A percentile compares a stretch with the other conserved stretches of the same genome.
Evolutionary conservation across 1,139 yeast species (phyloP).

Genomic region (Suhomyces bokatorum): DNA sequence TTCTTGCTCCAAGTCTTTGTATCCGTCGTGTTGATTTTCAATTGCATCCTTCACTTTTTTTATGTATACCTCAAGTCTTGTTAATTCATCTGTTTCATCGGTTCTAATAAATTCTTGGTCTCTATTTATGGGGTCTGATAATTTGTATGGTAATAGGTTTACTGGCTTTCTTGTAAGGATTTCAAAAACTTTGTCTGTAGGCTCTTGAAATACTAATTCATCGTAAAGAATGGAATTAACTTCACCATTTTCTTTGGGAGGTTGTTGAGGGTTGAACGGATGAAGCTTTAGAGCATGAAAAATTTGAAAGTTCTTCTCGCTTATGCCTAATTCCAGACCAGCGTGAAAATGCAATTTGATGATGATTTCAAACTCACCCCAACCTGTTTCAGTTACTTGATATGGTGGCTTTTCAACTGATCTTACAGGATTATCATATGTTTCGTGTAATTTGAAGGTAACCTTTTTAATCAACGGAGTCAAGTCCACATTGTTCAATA

Average conservation of each 20-base stretch:
- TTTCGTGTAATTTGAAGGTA: conserved; percentile 91
- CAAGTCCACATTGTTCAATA: conserved; percentile 71
- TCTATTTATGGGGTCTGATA: conserved; percentile 42
- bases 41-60: conserved; percentile 61
- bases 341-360: conserved; percentile 82
- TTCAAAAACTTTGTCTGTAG: conserved; percentile 86
- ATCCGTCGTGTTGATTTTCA: conserved; percentile 51
- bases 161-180: conserved; percentile 74
- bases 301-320: conserved; percentile 82
- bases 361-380: conserved; percentile 98
- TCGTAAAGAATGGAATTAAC: conserved; percentile 77
- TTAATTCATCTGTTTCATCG: conserved; percentile 76
- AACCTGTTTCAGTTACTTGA: conserved; percentile 95
- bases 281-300: conserved; percentile 90
- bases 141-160: conserved; percentile 64
- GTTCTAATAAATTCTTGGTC: conserved; percentile 47
- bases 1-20: conserved; percentile 53
- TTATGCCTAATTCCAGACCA: conserved; percentile 62
- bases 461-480: conserved; percentile 86
- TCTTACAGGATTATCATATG: conserved; percentile 83
- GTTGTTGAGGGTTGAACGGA: conserved; percentile 66
- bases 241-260: conserved; percentile 43
- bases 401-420: conserved; percentile 88
- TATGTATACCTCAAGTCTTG: conserved; percentile 66
- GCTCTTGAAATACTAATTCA: conserved; percentile 93